Evolutionary conservation across 1,139 yeast species (phyloP), one percentile per base, ranked within the genome.

Genomic region (Ogataea hybrid): DNA sequence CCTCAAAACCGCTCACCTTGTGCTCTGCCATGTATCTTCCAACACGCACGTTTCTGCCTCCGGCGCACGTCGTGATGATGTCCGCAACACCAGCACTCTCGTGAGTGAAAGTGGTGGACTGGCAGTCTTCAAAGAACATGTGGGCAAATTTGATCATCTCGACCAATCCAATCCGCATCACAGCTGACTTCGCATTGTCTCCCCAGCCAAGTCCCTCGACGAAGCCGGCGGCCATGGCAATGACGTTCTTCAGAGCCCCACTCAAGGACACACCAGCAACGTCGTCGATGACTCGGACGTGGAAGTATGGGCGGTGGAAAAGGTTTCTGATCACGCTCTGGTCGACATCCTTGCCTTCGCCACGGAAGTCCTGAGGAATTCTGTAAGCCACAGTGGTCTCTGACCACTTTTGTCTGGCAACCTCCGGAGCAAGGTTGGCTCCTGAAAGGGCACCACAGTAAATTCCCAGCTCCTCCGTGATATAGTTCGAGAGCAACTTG

Each of bases 201-300:
- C 97, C 97, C 97, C 97, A 90, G 44, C 95, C 96, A 48, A 84
- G 76, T 55, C 97, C 97, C 68, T 87, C 96, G 48, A 89, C 96
- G 62, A 89, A 85, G 41, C 97, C 97, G 43, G 94, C 96, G 44
- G 94, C 89, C 59, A 87, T 74, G 40, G 97, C 97, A 53, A 89
- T 87, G 29, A 90, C 89, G 68, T 90, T 90, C 71, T 90, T 90
- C 64, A 90, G 75, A 5, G 97, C 97, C 58, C 97, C 97, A 31
- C 96, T 95, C 52, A 90, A 77, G 14, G 95, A 85, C 44, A 89
- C 90, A 61, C 97, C 97, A 22, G 92, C 92, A 44, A 89, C 92
- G 63, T 90, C 97, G 49, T 82, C 80, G 46, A 87, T 78, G 45
- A 89, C 94, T 58, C 83, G 77, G 40, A 90, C 96, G 66, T 90